Evolutionary conservation across 768 basidiomycete genomes (phyloP).

Genomic region (Asterophora parasitica): DNA sequence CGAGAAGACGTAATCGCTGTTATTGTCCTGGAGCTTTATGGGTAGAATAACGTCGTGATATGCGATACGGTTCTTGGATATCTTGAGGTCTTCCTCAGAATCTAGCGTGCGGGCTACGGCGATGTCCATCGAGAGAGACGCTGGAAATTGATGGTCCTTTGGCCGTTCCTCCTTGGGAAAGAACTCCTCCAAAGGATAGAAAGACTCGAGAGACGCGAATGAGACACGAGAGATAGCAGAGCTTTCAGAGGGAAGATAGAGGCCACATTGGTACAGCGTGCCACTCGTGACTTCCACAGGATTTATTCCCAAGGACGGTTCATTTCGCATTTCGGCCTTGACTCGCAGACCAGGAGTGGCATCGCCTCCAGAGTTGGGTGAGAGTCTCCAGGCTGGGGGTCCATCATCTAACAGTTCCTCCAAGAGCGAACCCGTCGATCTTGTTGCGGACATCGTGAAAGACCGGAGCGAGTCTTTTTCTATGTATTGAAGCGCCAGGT

Average conservation of each 20-base stretch:
- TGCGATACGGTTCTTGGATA: not conserved
- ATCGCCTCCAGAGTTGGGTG: not conserved
- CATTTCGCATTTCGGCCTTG: slow-evolving; percentile 20
- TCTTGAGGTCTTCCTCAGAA: not conserved
- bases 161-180: not conserved
- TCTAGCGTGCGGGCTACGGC: not conserved
- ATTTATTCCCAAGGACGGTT: slow-evolving; percentile 27
- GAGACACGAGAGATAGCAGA: slow-evolving; percentile 3
- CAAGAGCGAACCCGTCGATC: slow-evolving; percentile 2
- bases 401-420: slow-evolving; percentile 4
- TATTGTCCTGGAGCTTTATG: slow-evolving; percentile 1
- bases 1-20: slow-evolving; percentile 15
- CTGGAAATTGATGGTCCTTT: not conserved
- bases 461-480: slow-evolving; percentile 2
- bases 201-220: not conserved
- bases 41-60: slow-evolving; percentile 3
- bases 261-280: slow-evolving; percentile 1
- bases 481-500: slow-evolving; percentile 27
- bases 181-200: not conserved
- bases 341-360: slow-evolving; percentile 24
- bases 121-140: not conserved
- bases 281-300: slow-evolving; percentile 32
- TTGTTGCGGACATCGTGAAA: not conserved
- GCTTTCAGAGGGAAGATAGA: not conserved
- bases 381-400: slow-evolving; percentile 3